phyloP scores from a whole-genome alignment of 352 stramenopile genomes.

The Lagenidium giganteum region DNA sequence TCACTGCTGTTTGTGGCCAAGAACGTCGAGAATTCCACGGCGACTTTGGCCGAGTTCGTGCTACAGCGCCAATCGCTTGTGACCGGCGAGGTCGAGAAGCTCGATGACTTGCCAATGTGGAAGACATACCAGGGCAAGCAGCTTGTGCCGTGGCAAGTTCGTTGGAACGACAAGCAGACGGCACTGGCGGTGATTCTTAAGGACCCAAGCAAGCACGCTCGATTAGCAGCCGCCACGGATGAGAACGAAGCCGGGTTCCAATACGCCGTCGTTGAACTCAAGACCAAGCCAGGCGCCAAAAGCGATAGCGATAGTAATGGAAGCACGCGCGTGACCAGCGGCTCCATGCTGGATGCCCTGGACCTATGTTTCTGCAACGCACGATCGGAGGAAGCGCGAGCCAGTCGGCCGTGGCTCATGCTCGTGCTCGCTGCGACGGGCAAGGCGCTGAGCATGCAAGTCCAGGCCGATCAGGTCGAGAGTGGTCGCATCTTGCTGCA shows the following conservation, averaged over 20 bases:
- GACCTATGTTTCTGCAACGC: constrained; percentile 48
- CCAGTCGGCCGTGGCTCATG: constrained; percentile 26
- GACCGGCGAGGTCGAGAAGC: constrained; percentile 37
- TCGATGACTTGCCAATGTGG: constrained; percentile 43
- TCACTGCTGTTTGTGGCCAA: constrained; percentile 37
- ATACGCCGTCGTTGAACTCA: constrained; percentile 44
- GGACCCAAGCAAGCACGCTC: constrained; percentile 22
- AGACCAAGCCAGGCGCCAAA: constrained; percentile 3
- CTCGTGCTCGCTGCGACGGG: constrained; percentile 47
- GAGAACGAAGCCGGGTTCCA: constrained; percentile 20
- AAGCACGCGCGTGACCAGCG: constrained; percentile 16
- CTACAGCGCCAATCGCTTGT: constrained; percentile 50
- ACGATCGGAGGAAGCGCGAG: constrained; percentile 11
- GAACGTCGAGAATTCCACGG: constrained; percentile 9
- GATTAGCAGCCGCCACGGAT: not conserved
- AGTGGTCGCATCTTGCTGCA: constrained; percentile 28
- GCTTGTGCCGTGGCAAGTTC: constrained; percentile 45
- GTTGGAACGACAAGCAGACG: constrained; percentile 32
- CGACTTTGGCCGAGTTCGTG: constrained; percentile 19
- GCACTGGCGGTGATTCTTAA: constrained; percentile 44
- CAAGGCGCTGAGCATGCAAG: constrained; percentile 44
- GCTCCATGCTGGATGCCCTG: constrained; percentile 41
- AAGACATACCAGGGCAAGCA: constrained; percentile 43
- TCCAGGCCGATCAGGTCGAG: constrained; percentile 29
- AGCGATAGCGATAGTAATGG: not conserved